These are phyloP conservation scores for Talaromyces rugulosus DNA, from an alignment of 2,329 filamentous ascomycete species.

Conservation along the genomic window DNA sequence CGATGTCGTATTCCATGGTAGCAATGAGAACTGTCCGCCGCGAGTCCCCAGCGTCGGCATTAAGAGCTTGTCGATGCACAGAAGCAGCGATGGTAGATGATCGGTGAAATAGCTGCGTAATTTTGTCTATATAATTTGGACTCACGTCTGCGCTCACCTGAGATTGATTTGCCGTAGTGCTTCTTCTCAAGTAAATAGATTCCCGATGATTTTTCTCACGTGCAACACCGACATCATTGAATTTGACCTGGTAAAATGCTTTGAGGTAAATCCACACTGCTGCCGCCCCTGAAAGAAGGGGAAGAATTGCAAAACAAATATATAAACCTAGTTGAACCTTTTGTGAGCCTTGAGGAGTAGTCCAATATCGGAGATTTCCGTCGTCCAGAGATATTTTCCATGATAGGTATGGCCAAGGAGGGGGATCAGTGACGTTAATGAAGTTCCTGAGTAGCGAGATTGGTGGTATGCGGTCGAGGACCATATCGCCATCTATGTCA, in stretches of 20 bases:
- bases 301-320: slow-evolving; percentile 48
- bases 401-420: slow-evolving; percentile 48
- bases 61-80: slow-evolving; percentile 5
- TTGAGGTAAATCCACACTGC: slow-evolving; percentile 52
- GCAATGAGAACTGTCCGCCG: slow-evolving; percentile 56
- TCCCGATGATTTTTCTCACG: slow-evolving; percentile 29
- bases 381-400: slow-evolving; percentile 52
- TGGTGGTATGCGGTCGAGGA: slow-evolving; percentile 56
- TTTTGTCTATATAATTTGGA: slow-evolving; percentile 5
- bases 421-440: slow-evolving; percentile 53
- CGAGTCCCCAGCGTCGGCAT: slow-evolving; percentile 8
- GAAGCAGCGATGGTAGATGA: not conserved
- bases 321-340: slow-evolving; percentile 49
- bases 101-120: slow-evolving; percentile 7
- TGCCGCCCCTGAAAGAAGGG: slow-evolving; percentile 42
- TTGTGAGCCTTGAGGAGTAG: slow-evolving; percentile 48
- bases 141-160: slow-evolving; percentile 19
- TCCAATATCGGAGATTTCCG: slow-evolving; percentile 43
- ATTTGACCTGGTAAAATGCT: slow-evolving; percentile 56
- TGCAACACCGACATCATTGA: slow-evolving; percentile 50
- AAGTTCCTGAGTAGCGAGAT: slow-evolving; percentile 49
- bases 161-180: slow-evolving; percentile 17
- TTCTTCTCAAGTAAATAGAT: not conserved
- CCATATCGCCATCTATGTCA: slow-evolving; percentile 54
- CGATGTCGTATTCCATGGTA: slow-evolving; percentile 65